These are phyloP conservation scores for Vanrija sp. DNA, from an alignment of 1,284 basidiomycete genomes.

Conservation along the genomic window DNA sequence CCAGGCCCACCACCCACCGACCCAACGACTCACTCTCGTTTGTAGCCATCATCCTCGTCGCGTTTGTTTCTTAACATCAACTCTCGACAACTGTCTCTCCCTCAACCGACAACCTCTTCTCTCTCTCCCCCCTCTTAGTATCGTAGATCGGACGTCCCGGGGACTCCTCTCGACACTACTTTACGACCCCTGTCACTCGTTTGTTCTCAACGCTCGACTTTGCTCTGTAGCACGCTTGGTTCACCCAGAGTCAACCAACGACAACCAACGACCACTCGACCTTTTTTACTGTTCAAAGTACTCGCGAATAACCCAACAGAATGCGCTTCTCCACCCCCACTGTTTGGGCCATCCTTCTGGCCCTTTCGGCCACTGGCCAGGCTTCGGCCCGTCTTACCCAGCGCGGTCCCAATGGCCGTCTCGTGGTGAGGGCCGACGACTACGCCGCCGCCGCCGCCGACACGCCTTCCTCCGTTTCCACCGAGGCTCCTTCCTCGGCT, in stretches of 20 bases:
- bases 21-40: neutral
- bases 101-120: too few species aligned
- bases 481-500: neutral
- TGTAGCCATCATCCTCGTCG: neutral
- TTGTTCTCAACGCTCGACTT: neutral
- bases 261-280: neutral
- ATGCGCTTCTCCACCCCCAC: slow-evolving; percentile 15
- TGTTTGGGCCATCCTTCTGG: slow-evolving; percentile 11
- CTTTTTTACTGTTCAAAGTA: too few species aligned
- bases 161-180: neutral
- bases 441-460: neutral
- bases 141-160: too few species aligned
- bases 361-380: slow-evolving; percentile 15
- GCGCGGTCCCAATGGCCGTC: slow-evolving; percentile 7
- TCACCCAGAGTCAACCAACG: neutral
- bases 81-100: too few species aligned
- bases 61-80: slow-evolving; percentile 1
- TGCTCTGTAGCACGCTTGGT: neutral
- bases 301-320: neutral
- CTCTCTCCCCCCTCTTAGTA: too few species aligned
- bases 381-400: slow-evolving; percentile 6
- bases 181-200: neutral
- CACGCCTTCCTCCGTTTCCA: too few species aligned
- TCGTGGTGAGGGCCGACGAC: neutral
- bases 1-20: neutral